Evolutionary conservation across 2,329 filamentous ascomycete genomes (phyloP).

Genomic region (Colletotrichum sp.): DNA sequence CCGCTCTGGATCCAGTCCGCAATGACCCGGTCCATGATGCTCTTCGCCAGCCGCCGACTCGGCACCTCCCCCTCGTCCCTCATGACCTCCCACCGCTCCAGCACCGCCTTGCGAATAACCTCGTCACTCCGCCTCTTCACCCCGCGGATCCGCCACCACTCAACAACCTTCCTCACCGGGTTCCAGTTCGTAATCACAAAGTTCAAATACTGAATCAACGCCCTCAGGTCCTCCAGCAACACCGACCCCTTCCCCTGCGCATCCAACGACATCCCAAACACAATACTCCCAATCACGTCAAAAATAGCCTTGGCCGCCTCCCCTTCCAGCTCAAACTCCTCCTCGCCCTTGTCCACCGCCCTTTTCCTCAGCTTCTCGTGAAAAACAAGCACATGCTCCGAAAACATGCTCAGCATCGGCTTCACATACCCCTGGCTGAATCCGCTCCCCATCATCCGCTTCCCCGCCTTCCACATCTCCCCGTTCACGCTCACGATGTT

Average conservation of each 20-base stretch:
- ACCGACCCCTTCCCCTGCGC: slow-evolving; percentile 22
- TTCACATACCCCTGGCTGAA: slow-evolving; percentile 28
- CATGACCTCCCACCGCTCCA: not conserved
- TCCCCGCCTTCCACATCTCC: slow-evolving; percentile 30
- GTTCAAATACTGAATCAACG: not conserved
- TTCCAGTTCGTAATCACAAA: not conserved
- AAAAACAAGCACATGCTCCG: slow-evolving; percentile 26
- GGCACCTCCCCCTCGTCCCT: slow-evolving; percentile 13
- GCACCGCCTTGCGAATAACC: not conserved
- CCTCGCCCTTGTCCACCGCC: slow-evolving; percentile 1
- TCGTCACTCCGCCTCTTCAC: not conserved
- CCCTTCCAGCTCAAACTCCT: slow-evolving; percentile 24
- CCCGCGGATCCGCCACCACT: not conserved
- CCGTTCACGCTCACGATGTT: slow-evolving; percentile 28
- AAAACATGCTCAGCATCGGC: slow-evolving; percentile 25
- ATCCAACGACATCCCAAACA: slow-evolving; percentile 22
- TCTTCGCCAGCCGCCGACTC: slow-evolving; percentile 16
- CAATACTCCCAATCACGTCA: slow-evolving; percentile 24
- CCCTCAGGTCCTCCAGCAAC: slow-evolving; percentile 19
- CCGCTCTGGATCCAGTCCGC: slow-evolving; percentile 21
- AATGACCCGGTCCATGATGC: slow-evolving; percentile 28
- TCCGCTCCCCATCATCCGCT: slow-evolving; percentile 30
- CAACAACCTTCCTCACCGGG: not conserved
- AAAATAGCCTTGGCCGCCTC: slow-evolving; percentile 27
- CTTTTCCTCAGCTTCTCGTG: slow-evolving; percentile 15